Base-by-base conservation (phyloP, 495 filamentous ascomycete species). In the Aspergillus egyptiacus region DNA sequence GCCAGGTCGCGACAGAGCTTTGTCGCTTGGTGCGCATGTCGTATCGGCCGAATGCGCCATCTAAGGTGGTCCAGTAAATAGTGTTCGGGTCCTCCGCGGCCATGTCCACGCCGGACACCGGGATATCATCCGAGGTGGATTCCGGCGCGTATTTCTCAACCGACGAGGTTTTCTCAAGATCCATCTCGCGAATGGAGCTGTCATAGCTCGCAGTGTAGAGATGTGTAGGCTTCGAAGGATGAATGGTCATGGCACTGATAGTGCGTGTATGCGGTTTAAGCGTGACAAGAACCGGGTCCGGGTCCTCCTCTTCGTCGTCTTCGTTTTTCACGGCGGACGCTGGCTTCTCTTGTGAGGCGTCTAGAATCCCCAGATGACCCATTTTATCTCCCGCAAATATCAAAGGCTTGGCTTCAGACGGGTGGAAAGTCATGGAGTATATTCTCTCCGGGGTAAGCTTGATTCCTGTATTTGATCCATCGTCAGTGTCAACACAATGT, bases 351-450 rank as follows among this genome's bases (percentile, higher is more conserved):
- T 95, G 89, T 0, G 89, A 93, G 1, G 82, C 89, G 58, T 97
- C 90, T 39, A 96, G 87, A n/a, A 98, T 78, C 6, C 94, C 94
- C 24, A 98, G 75, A 45, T 90, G 89, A 18, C 93, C 93, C 63
- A 94, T 78, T 63, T 98, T 97, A 61, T 98, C 93, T 38, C 90
- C 89, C 2, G 91, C 94, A 56, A 97, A 95, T n/a, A 98, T 78
- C 5, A 97, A 73, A 0, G 88, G 81, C 55, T 97, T 97, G 8
- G 87, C 79, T 42, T 78, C 70, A 0, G 83, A 87, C 0, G 94
- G 93, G 58, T 98, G 93, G 53, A 98, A 94, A 8, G 83, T 84
- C 60, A 98, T 79, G 10, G 85, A 73, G 59, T 95, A 96, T 13
- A 96, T 80, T 47, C 93, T 75, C 63, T 97, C 90, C 0, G 89